Conservation (phyloP, 495 filamentous ascomycete genomes). For the Hyaloscypha finlandica region DNA sequence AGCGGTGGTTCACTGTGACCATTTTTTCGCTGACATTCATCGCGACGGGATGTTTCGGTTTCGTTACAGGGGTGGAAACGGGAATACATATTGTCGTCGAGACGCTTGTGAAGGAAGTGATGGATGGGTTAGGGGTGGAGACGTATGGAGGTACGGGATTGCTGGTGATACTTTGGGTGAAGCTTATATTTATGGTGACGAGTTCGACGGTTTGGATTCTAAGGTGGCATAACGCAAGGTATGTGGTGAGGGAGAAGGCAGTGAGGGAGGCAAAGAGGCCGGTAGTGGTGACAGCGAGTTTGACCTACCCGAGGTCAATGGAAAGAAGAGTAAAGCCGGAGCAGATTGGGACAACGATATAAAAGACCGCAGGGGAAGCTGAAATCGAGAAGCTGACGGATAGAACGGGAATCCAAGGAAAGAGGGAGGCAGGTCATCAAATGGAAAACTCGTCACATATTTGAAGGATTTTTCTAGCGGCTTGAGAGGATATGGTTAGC, state of each 20-base stretch:
- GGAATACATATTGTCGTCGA: background rate
- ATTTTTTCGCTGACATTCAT: background rate
- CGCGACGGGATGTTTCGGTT: background rate
- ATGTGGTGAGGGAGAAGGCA: background rate
- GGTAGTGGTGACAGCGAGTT: background rate
- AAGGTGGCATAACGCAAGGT: conserved; percentile 14
- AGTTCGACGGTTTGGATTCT: conserved; percentile 11
- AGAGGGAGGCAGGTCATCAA: no score
- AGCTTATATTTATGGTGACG: conserved; percentile 7
- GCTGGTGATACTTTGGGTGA: conserved; percentile 10
- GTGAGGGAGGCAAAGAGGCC: background rate
- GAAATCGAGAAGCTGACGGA: no score
- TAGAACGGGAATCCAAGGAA: no score
- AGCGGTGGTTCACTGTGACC: background rate
- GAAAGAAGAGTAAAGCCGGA: background rate
- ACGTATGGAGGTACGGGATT: background rate
- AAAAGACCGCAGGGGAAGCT: background rate
- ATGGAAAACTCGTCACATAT: no score
- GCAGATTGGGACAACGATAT: background rate
- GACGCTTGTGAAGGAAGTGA: conserved; percentile 9
- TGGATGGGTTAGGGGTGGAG: conserved; percentile 9
- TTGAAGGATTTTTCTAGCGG: no score
- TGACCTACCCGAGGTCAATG: conserved; percentile 1
- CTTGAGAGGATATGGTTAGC: no score
- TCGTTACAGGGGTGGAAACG: conserved; percentile 4